Evolutionary conservation across 2,329 filamentous ascomycete species (phyloP), one percentile per base, ranked within the genome.

Genomic region (Aspergillus clavatus): DNA sequence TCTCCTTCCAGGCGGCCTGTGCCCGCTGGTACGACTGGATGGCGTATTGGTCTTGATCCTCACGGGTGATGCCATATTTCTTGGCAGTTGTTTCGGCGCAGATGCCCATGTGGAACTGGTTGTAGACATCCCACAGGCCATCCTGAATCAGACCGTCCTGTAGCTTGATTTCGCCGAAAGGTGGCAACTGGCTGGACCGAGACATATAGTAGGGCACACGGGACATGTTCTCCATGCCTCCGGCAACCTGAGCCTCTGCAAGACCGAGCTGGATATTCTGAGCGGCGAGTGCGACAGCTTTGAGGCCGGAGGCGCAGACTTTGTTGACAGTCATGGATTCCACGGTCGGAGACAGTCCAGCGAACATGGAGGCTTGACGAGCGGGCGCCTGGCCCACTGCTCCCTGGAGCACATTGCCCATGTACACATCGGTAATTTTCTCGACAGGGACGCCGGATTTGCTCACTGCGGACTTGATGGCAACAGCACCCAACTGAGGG

Each of bases 141-240:
- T 98, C 93, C 68, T 93, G 93, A 64, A 97, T 86, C 59, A 98
- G 72, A 0, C 91, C 93, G 61, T 98, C 93, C 67, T 95, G 86
- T 69, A 95, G 74, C 69, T 86, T 86, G 56, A 93, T 76, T 59
- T 95, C 82, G 26, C 93, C 93, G 61, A 97, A 96, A 0, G 89
- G 75, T 1, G 90, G 87, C 56, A 93, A 76, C 51, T 86, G 81
- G 60, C 83, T 88, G n/a, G 89, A 82, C 24, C 93, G 82, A 6
- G 86, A 83, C 23, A 94, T 72, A 65, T 96, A 97, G 70, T 94
- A 94, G 2, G 93, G 93, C 4, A 95, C 89, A 29, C 86, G 80
- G 5, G 87, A 88, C 93, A 98, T 98, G 70, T 88, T 96, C 74
- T 98, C 93, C 87, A 98, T 96, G 43, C 93, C 93, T 51, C 93